Conservation (phyloP, 305 asterid genomes). For the Solanum chacoense region DNA sequence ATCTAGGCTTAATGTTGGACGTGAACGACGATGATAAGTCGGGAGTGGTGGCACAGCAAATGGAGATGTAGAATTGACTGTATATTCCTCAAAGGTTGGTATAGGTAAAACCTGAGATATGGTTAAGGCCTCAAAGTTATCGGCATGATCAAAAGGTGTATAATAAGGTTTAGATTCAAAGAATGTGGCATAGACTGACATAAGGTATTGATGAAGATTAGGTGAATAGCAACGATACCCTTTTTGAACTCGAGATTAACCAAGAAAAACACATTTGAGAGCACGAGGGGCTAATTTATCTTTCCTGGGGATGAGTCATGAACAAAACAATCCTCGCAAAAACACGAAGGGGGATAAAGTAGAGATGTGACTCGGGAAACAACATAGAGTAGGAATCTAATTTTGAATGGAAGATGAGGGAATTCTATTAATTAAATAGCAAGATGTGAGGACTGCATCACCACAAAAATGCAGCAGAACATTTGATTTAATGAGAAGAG, state of each 20-base stretch:
- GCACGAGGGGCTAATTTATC: background rate
- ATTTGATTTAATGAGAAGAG: background rate
- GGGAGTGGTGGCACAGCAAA: background rate
- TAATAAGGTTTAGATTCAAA: background rate
- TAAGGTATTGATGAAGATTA: background rate
- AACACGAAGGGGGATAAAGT: background rate
- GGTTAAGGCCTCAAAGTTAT: background rate
- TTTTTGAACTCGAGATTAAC: background rate
- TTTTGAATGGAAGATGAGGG: background rate
- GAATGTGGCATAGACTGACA: background rate
- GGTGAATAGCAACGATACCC: background rate
- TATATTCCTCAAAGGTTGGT: background rate
- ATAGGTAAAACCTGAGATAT: background rate
- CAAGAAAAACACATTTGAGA: background rate
- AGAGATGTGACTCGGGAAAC: background rate
- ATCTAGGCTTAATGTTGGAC: background rate
- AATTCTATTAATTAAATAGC: background rate
- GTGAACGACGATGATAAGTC: background rate
- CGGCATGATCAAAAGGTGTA: background rate
- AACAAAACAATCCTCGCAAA: background rate
- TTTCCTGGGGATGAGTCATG: background rate
- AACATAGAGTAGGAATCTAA: background rate
- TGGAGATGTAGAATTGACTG: background rate
- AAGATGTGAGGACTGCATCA: background rate
- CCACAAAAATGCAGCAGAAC: background rate